Evolutionary conservation across 192 early-diverging fungal genomes (phyloP).

Genomic region (Helicostylum pulchrum): DNA sequence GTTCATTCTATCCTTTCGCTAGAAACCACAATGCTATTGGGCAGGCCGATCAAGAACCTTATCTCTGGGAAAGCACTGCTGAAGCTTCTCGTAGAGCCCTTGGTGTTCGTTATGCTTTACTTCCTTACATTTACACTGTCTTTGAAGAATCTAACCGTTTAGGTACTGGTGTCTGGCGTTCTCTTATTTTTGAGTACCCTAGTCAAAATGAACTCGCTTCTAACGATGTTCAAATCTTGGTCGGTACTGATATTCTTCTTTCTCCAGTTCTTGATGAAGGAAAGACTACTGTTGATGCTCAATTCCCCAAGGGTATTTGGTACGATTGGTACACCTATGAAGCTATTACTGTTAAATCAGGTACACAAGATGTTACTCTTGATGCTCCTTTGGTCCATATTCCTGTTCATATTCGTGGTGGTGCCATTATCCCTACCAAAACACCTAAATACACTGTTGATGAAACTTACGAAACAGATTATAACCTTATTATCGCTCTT

Average conservation of each 20-base stretch:
- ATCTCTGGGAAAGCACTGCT: slow-evolving; percentile 53
- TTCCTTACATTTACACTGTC: slow-evolving; percentile 62
- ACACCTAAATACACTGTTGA: slow-evolving; percentile 45
- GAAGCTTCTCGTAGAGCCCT: slow-evolving; percentile 52
- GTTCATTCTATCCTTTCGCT: slow-evolving; percentile 42
- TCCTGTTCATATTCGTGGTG: slow-evolving; percentile 61
- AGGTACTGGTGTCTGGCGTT: slow-evolving; percentile 54
- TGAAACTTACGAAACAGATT: slow-evolving; percentile 41
- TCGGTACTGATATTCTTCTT: slow-evolving; percentile 56
- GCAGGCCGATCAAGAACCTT: slow-evolving; percentile 55
- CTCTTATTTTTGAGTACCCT: slow-evolving; percentile 55
- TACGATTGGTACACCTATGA: slow-evolving; percentile 55
- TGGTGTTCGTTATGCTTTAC: slow-evolving; percentile 51
- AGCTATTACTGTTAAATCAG: slow-evolving; percentile 20
- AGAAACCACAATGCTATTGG: slow-evolving; percentile 61
- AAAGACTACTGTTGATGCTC: slow-evolving; percentile 49
- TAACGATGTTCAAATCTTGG: slow-evolving; percentile 58
- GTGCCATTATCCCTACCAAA: slow-evolving; percentile 54
- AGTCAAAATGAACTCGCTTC: slow-evolving; percentile 24
- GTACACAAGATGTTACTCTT: slow-evolving; percentile 30
- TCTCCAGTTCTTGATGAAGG: slow-evolving; percentile 55
- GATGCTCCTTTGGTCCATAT: slow-evolving; percentile 52
- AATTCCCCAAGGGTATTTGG: slow-evolving; percentile 62
- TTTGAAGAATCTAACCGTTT: slow-evolving; percentile 45
- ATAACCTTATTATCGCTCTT: slow-evolving; percentile 53